Percentiles rank a stretch among this genome's conserved stretches.
These are phyloP conservation scores for Plenodomus biglobosus DNA, from an alignment of 2,329 filamentous ascomycete species.

Conservation along the genomic window DNA sequence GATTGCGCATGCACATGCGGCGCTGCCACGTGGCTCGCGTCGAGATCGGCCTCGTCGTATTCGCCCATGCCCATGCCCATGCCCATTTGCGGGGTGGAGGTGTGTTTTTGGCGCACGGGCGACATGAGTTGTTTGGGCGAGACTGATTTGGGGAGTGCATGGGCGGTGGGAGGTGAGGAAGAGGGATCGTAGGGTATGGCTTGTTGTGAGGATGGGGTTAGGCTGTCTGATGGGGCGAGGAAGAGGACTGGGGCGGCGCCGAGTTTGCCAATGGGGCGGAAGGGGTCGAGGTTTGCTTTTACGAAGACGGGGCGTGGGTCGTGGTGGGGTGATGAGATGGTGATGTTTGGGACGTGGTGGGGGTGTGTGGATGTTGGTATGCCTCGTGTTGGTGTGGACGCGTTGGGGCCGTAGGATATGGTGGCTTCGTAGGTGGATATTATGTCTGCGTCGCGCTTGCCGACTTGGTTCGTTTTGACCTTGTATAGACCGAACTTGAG, in stretches of 20 bases:
- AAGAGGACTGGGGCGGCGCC: slow-evolving; percentile 45
- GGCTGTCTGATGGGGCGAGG: slow-evolving; percentile 20
- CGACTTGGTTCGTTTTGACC: slow-evolving; percentile 69
- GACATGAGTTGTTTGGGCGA: slow-evolving; percentile 27
- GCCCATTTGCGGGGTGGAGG: slow-evolving; percentile 16
- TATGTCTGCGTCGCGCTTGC: slow-evolving; percentile 64
- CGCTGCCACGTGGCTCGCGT: slow-evolving; percentile 17
- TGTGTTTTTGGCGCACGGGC: slow-evolving; percentile 14
- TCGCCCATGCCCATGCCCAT: no score
- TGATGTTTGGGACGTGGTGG: slow-evolving; percentile 31
- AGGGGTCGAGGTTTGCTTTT: slow-evolving; percentile 36
- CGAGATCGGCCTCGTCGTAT: slow-evolving; percentile 18
- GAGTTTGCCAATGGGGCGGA: slow-evolving; percentile 32
- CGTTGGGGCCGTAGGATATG: slow-evolving; percentile 19
- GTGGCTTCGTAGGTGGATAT: slow-evolving; percentile 34
- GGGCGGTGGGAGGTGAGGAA: slow-evolving; percentile 33
- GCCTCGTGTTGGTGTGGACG: slow-evolving; percentile 23
- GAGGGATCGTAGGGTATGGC: slow-evolving; percentile 34
- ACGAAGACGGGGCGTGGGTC: slow-evolving; percentile 27
- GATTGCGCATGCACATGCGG: no score
- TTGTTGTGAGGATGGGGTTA: slow-evolving; percentile 35
- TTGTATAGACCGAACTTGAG: slow-evolving; percentile 74
- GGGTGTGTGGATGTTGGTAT: slow-evolving; percentile 18
- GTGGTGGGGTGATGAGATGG: slow-evolving; percentile 31
- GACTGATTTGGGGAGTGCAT: slow-evolving; percentile 17